phyloP scores from a whole-genome alignment of 1,139 yeast species.

The Eremothecium gossypii region DNA sequence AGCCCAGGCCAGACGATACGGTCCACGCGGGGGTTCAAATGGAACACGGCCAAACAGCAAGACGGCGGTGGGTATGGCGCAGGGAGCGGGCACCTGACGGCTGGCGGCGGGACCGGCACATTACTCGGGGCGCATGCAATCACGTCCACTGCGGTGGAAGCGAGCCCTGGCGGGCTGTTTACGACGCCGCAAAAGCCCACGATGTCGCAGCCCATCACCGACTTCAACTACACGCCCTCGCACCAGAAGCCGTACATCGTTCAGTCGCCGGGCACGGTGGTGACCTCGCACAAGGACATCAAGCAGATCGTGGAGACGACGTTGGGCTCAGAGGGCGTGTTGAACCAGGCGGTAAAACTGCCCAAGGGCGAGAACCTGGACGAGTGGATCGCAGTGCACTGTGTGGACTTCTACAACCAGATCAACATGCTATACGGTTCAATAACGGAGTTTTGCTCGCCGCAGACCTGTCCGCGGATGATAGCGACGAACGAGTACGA shows the following conservation, averaged over 20 bases:
- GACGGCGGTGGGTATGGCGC: slow-evolving; percentile 1
- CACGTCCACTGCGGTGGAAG: slow-evolving; percentile 2
- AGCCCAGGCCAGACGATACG: slow-evolving; percentile 32
- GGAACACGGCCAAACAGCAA: slow-evolving; percentile 23
- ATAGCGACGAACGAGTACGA: slow-evolving; percentile 95
- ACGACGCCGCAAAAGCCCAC: slow-evolving; percentile 8
- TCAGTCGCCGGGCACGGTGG: slow-evolving; percentile 26
- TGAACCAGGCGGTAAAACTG: slow-evolving; percentile 84
- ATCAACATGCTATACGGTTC: slow-evolving; percentile 95
- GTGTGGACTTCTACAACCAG: slow-evolving; percentile 86
- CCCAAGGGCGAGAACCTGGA: slow-evolving; percentile 89
- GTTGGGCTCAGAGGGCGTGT: slow-evolving; percentile 81
- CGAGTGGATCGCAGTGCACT: slow-evolving; percentile 96
- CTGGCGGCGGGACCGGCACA: slow-evolving; percentile 2
- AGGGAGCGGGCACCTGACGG: slow-evolving; percentile 1
- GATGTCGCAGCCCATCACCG: slow-evolving; percentile 19
- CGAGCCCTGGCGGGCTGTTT: slow-evolving; percentile 4
- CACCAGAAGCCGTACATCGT: slow-evolving; percentile 30
- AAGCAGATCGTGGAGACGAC: slow-evolving; percentile 90
- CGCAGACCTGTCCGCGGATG: slow-evolving; percentile 88
- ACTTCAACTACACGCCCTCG: slow-evolving; percentile 31
- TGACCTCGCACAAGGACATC: slow-evolving; percentile 58
- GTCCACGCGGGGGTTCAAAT: slow-evolving; percentile 31
- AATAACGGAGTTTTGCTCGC: slow-evolving; percentile 92
- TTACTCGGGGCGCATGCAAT: slow-evolving; percentile 1